phyloP scores from a whole-genome alignment of 768 basidiomycete genomes.

The Mrakia gelida region DNA sequence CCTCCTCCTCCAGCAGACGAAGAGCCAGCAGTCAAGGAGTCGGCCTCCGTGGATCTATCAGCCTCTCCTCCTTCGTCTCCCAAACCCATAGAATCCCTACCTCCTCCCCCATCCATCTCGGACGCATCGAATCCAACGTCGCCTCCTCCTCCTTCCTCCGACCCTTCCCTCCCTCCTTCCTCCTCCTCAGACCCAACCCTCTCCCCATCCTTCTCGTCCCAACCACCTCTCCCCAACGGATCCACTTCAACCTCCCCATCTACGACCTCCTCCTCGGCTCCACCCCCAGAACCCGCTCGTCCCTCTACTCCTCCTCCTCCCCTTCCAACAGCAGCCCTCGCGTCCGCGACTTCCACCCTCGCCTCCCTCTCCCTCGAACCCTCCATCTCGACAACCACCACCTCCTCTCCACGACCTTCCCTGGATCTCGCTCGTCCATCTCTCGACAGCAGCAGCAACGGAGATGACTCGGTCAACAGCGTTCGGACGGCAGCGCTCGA shows the following conservation, averaged over 20 bases:
- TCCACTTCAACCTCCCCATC: not conserved
- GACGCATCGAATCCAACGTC: too few relatives aligned
- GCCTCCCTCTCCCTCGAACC: slow-evolving; percentile 8
- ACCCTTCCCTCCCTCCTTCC: too few relatives aligned
- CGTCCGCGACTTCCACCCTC: slow-evolving; percentile 17
- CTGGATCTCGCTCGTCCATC: slow-evolving; percentile 22
- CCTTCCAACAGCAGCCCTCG: slow-evolving; percentile 6
- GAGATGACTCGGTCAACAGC: slow-evolving; percentile 38
- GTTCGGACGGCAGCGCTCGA: slow-evolving; percentile 62
- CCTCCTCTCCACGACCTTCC: slow-evolving; percentile 16
- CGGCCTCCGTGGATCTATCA: not conserved
- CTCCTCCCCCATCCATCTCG: too few relatives aligned
- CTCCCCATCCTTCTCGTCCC: too few relatives aligned
- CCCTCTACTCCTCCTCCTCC: not conserved
- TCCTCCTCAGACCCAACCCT: too few relatives aligned
- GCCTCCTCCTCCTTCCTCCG: too few relatives aligned
- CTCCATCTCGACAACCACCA: not conserved
- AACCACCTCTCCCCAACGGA: not conserved
- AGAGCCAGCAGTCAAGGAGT: not conserved
- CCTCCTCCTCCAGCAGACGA: slow-evolving; percentile 6
- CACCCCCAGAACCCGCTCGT: not conserved
- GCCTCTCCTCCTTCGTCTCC: too few relatives aligned
- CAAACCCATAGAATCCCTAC: not conserved
- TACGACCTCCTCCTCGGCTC: not conserved
- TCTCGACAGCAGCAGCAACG: not conserved